Evolutionary conservation across 1,284 basidiomycete species (phyloP), one percentile per base, ranked within the genome.

Genomic region (Papiliotrema flavescens): DNA sequence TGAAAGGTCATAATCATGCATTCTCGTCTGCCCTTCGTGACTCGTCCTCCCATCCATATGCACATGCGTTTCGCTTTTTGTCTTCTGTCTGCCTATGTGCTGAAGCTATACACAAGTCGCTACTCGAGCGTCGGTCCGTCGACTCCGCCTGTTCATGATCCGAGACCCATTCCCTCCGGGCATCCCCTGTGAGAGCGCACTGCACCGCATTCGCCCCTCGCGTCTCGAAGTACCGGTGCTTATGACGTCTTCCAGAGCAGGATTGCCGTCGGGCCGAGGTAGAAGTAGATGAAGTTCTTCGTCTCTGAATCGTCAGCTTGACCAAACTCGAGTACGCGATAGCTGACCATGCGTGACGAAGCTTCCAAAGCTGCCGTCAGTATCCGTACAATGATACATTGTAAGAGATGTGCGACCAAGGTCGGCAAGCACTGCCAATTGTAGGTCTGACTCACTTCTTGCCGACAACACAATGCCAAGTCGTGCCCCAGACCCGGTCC

Each of bases 201-300:
- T 9, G 35, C 35, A n/a, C 35, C 35, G 9, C 35, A n/a, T 37
- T 20, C 44, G 15, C 8, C 22, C 20, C 20, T 28, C 28, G 26
- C 17, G n/a, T 41, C 15, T 32, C 36, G 11, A 28, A 28, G 24
- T 28, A 9, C 22, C 19, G n/a, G 24, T 5, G 48, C 24, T 54
- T 62, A 78, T 51, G 76, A 90, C 79, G 89, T 92, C 80, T 93
- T 94, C 91, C 91, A 95, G 78, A 95, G 86, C 76, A 95, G 85
- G 78, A 95, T 84, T 56, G 91, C 91, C 62, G 92, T 85, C 36
- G 85, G 80, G 54, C 89, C 90, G 71, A 94, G 82, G 81, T 94
- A 94, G 79, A 94, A 94, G 82, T 95, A 96, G 79, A 96, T 92
- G 79, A 96, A 96, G 75, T 95, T 88, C 76, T 92, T 93, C 62